phyloP scores from a whole-genome alignment of 352 stramenopile genomes.

The Pythium coloratum region DNA sequence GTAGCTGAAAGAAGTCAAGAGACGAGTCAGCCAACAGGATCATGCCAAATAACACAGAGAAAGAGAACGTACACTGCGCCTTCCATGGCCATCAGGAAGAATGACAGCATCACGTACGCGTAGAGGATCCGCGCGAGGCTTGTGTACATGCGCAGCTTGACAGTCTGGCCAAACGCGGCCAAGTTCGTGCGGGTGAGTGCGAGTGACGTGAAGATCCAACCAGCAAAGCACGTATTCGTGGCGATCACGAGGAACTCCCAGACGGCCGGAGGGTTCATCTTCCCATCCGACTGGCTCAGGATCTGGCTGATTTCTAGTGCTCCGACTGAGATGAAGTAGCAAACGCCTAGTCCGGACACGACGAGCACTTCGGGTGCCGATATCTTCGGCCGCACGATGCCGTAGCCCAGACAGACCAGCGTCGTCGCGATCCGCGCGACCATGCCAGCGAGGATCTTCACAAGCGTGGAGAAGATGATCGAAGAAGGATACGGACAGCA shows the following conservation, averaged over 20 bases:
- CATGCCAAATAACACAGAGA: background rate
- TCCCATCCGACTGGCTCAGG: conserved; percentile 71
- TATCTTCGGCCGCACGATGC: conserved; percentile 70
- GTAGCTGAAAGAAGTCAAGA: conserved; percentile 43
- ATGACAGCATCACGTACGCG: conserved; percentile 65
- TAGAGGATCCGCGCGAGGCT: conserved; percentile 55
- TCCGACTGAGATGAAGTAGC: conserved; percentile 80
- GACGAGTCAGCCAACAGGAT: background rate
- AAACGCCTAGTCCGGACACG: conserved; percentile 70
- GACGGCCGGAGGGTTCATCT: conserved; percentile 55
- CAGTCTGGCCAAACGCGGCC: conserved; percentile 73
- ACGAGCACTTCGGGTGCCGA: conserved; percentile 76
- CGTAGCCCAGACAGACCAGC: conserved; percentile 80
- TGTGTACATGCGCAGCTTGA: conserved; percentile 79
- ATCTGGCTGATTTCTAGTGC: conserved; percentile 81
- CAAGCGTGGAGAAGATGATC: conserved; percentile 67
- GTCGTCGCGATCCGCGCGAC: conserved; percentile 73
- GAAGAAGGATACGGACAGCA: conserved; percentile 77
- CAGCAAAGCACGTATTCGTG: conserved; percentile 80
- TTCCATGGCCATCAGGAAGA: conserved; percentile 76
- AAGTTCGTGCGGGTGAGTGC: conserved; percentile 79
- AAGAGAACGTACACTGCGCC: conserved; percentile 63
- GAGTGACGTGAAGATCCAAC: conserved; percentile 86
- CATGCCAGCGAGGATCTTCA: conserved; percentile 78
- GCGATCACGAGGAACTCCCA: conserved; percentile 80